Evolutionary conservation across 1,284 basidiomycete species (phyloP).

Genomic region (Ganoderma lingzhi): DNA sequence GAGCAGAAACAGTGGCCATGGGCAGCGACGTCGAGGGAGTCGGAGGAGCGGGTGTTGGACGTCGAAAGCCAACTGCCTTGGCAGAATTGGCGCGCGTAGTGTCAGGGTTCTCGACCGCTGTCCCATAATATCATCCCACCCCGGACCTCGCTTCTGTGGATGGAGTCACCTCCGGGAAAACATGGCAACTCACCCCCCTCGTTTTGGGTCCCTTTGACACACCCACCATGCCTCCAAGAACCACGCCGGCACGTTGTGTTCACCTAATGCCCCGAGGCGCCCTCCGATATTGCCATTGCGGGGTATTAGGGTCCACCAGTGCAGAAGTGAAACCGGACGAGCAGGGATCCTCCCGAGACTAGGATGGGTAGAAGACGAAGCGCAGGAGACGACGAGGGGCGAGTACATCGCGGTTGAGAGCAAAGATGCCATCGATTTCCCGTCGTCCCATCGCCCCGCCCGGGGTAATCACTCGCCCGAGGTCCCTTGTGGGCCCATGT

Average conservation of each 20-base stretch:
- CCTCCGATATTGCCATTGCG: conserved; percentile 18
- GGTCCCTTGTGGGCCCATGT: background rate
- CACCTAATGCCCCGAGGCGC: conserved; percentile 4
- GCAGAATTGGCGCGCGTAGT: conserved; percentile 21
- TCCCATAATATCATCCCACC: conserved; percentile 30
- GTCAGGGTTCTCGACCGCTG: conserved; percentile 17
- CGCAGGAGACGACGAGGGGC: conserved; percentile 5
- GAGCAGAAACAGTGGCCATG: conserved; percentile 23
- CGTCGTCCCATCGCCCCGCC: conserved; percentile 3
- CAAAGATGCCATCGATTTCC: conserved; percentile 24
- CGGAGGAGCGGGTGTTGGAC: conserved; percentile 2
- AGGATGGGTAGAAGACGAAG: conserved; percentile 16
- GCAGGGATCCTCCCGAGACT: conserved; percentile 20
- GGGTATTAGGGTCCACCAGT: conserved; percentile 18
- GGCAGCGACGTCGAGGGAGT: conserved; percentile 11
- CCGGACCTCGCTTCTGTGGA: conserved; percentile 9
- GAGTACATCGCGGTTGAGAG: conserved; percentile 23
- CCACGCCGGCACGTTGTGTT: conserved; percentile 17
- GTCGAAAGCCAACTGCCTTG: conserved; percentile 9
- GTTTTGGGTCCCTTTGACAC: conserved; percentile 26
- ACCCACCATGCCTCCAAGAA: conserved; percentile 16
- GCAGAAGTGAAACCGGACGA: background rate
- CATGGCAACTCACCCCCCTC: conserved; percentile 9
- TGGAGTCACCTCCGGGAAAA: conserved; percentile 15
- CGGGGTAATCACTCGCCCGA: background rate